A percentile compares a stretch with the other conserved stretches of the same genome.
phyloP scores from a whole-genome alignment of 306 rosid genomes.

The Ormosia semicastrata region DNA sequence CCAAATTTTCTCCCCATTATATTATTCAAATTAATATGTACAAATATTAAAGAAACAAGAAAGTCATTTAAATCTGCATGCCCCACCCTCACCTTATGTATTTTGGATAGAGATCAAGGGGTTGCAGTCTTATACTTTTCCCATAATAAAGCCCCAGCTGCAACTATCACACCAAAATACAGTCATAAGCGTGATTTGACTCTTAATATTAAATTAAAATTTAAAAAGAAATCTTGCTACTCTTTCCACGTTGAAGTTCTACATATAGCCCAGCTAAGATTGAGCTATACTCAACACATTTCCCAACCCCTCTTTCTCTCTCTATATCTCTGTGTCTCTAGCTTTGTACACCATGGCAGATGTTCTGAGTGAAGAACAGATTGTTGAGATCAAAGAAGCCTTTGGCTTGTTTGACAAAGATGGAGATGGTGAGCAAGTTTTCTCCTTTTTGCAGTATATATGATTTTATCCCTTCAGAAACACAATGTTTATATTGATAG shows the following conservation, averaged over 20 bases:
- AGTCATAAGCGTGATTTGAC: slow-evolving; percentile 61
- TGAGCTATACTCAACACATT: slow-evolving; percentile 56
- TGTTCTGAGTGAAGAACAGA: slow-evolving; percentile 78
- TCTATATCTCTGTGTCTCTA: slow-evolving; percentile 10
- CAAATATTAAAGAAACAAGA: slow-evolving; percentile 7
- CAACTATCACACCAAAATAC: slow-evolving; percentile 25
- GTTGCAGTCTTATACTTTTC: slow-evolving; percentile 30
- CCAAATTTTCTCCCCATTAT: slow-evolving; percentile 2
- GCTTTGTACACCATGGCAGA: slow-evolving; percentile 53
- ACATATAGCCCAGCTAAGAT: slow-evolving; percentile 81
- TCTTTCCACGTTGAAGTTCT: slow-evolving; percentile 41
- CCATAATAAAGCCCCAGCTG: slow-evolving; percentile 43
- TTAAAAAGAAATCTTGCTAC: slow-evolving; percentile 25
- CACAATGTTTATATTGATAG: neutral
- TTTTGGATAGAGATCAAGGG: slow-evolving; percentile 20
- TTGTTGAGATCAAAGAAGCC: slow-evolving; percentile 91
- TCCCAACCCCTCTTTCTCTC: slow-evolving; percentile 29
- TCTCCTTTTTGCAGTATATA: neutral
- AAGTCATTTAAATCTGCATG: slow-evolving; percentile 6
- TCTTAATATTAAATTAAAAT: neutral
- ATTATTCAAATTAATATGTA: neutral
- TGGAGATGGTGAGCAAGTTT: slow-evolving; percentile 76
- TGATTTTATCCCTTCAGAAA: neutral
- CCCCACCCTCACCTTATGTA: neutral
- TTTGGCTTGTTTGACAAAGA: slow-evolving; percentile 91